A percentile compares a stretch with the other conserved stretches of the same genome.
Conservation (phyloP, 352 stramenopile species). For the Achlya hypogyna region DNA sequence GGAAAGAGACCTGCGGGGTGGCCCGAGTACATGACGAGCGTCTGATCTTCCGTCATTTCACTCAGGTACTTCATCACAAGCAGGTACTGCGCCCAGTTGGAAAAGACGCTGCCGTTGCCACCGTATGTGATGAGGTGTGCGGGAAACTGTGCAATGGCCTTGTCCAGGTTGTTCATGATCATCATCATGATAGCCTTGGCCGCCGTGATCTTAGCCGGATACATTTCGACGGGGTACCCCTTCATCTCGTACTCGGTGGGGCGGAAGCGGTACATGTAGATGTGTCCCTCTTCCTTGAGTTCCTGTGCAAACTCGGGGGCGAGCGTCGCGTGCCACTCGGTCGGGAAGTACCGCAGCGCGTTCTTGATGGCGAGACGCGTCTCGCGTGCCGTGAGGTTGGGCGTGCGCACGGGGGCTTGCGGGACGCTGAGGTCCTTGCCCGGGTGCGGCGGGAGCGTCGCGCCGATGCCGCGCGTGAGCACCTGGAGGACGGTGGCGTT, state of each 20-base stretch:
- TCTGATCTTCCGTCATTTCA: conserved; percentile 83
- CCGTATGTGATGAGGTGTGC: conserved; percentile 84
- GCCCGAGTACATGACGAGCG: conserved; percentile 84
- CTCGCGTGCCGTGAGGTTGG: conserved; percentile 46
- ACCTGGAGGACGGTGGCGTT: conserved; percentile 23
- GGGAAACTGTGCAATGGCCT: conserved; percentile 78
- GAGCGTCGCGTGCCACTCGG: conserved; percentile 50
- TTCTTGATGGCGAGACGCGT: conserved; percentile 77
- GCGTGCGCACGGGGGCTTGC: conserved; percentile 42
- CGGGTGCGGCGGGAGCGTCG: conserved; percentile 39
- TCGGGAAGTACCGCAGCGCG: conserved; percentile 80
- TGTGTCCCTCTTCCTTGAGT: conserved; percentile 80
- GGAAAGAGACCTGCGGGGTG: conserved; percentile 84
- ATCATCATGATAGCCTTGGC: conserved; percentile 82
- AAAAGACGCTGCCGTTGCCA: conserved; percentile 83
- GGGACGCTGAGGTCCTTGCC: conserved; percentile 41
- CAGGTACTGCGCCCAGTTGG: conserved; percentile 86
- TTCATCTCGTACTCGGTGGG: conserved; percentile 83
- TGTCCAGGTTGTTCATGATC: conserved; percentile 89
- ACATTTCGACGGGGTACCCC: conserved; percentile 70
- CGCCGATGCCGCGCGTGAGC: conserved; percentile 40
- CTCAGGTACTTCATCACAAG: conserved; percentile 82
- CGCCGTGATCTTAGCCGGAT: conserved; percentile 62
- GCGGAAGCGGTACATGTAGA: conserved; percentile 86
- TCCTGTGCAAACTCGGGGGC: conserved; percentile 80